A percentile compares a stretch with the other conserved stretches of the same genome.
phyloP scores from a whole-genome alignment of 306 rosid genomes.

The Ormosia semicastrata region DNA sequence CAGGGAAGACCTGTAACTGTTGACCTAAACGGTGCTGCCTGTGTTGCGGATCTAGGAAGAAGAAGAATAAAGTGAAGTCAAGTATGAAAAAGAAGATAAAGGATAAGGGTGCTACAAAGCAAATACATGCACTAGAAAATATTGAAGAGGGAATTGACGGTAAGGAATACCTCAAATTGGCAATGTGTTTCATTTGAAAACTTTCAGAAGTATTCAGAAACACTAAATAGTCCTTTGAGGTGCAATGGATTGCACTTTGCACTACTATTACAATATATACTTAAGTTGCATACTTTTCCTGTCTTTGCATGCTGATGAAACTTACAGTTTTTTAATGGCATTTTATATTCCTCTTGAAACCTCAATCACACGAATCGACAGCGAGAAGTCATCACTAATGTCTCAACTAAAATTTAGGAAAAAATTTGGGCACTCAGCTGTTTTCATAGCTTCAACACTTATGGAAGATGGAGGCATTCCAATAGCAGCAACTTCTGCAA shows the following conservation, averaged over 20 bases:
- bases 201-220: no score
- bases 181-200: no score
- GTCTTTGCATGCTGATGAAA: not conserved
- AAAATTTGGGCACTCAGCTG: conserved; percentile 73
- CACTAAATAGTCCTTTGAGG: no score
- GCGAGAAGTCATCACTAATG: conserved; percentile 58
- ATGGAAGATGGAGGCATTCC: no score
- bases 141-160: conserved; percentile 85
- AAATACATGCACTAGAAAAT: conserved; percentile 63
- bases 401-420: conserved; percentile 79
- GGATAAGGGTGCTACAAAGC: conserved; percentile 52
- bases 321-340: not conserved
- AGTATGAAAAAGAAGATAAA: conserved; percentile 53
- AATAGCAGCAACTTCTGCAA: conserved; percentile 28
- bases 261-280: no score
- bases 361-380: conserved; percentile 60
- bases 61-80: conserved; percentile 47
- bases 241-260: no score
- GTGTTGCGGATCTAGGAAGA: conserved; percentile 57
- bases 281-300: no score
- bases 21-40: conserved; percentile 81
- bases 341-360: conserved; percentile 16
- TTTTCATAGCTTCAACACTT: conserved; percentile 29
- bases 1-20: conserved; percentile 78
- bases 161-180: conserved; percentile 5